A percentile compares a stretch with the other conserved stretches of the same genome.
Conservation (phyloP, 2,329 filamentous ascomycete genomes). For the Albifimbria verrucaria region DNA sequence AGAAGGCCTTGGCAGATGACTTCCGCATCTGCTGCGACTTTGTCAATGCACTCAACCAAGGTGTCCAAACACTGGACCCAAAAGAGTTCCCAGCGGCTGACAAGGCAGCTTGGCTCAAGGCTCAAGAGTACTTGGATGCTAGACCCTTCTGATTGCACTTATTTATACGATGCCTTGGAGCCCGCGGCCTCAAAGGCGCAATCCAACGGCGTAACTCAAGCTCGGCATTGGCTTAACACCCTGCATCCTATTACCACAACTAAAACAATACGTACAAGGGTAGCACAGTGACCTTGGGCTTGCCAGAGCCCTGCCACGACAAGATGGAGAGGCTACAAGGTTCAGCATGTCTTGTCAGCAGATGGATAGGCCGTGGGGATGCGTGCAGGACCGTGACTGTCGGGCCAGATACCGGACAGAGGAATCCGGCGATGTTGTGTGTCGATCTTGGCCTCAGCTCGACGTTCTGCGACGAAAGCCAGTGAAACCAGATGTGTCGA, state of each 20-base stretch:
- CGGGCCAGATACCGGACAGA: neutral
- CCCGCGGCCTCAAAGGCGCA: too few species aligned
- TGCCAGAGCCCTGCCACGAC: too few species aligned
- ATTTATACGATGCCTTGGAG: too few species aligned
- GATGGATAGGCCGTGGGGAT: neutral
- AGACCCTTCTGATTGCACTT: slow-evolving; percentile 39
- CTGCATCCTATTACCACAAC: too few species aligned
- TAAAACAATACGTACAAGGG: too few species aligned
- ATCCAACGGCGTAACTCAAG: too few species aligned
- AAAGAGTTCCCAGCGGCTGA: slow-evolving; percentile 45
- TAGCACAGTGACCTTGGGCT: too few species aligned
- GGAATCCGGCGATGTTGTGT: neutral
- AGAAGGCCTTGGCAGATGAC: slow-evolving; percentile 56
- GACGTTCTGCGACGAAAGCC: neutral
- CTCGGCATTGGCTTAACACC: too few species aligned
- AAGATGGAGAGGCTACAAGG: too few species aligned
- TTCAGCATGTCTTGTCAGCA: too few species aligned
- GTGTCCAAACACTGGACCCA: slow-evolving; percentile 50
- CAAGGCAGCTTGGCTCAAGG: slow-evolving; percentile 52
- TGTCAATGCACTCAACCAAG: slow-evolving; percentile 54
- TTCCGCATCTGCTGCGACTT: slow-evolving; percentile 55
- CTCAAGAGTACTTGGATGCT: slow-evolving; percentile 49
- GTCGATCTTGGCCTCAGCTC: neutral
- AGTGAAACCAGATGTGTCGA: neutral
- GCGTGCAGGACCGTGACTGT: neutral